Evolutionary conservation across 1,139 yeast species (phyloP).

Genomic region (Candida buenavistaensis): DNA sequence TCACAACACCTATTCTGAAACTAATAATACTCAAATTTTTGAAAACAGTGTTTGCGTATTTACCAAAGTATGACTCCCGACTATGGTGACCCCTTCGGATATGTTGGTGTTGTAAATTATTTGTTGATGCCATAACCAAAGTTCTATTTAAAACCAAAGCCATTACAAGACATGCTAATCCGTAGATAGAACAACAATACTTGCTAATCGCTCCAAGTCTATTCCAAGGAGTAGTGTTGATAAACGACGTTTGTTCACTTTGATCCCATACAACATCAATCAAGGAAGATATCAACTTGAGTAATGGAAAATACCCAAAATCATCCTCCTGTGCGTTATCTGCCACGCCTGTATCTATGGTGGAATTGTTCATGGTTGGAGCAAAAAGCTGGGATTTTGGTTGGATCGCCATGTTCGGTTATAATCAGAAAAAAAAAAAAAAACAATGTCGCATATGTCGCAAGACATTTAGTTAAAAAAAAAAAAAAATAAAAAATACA

Average conservation of each 20-base stretch:
- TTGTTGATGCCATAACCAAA: constrained; percentile 62
- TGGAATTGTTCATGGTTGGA: constrained; percentile 4
- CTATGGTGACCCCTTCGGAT: constrained; percentile 13
- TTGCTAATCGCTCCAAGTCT: constrained; percentile 23
- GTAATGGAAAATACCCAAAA: constrained; percentile 11
- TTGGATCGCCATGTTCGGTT: neutral
- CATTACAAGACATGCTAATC: constrained; percentile 54
- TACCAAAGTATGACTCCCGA: constrained; percentile 5
- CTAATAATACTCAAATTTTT: constrained; percentile 24
- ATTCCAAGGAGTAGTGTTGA: constrained; percentile 15
- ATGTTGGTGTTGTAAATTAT: constrained; percentile 30
- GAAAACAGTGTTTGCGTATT: constrained; percentile 21
- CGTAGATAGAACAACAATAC: constrained; percentile 39
- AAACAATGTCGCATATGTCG: constrained; percentile 1
- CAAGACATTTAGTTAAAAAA: neutral
- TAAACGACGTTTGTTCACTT: constrained; percentile 15
- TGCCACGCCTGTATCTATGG: constrained; percentile 1
- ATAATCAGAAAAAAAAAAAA: too few relatives aligned
- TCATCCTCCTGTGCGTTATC: constrained; percentile 8
- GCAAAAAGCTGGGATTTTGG: too few relatives aligned
- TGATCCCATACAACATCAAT: constrained; percentile 27
- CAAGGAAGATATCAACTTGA: constrained; percentile 18
- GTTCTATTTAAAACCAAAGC: constrained; percentile 67
- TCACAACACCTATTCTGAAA: constrained; percentile 39
- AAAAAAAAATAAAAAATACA: too few relatives aligned